A percentile compares a stretch with the other conserved stretches of the same genome.
Conservation (phyloP, 2,329 filamentous ascomycete species). For the Ophiocordyceps camponoti-floridani region DNA sequence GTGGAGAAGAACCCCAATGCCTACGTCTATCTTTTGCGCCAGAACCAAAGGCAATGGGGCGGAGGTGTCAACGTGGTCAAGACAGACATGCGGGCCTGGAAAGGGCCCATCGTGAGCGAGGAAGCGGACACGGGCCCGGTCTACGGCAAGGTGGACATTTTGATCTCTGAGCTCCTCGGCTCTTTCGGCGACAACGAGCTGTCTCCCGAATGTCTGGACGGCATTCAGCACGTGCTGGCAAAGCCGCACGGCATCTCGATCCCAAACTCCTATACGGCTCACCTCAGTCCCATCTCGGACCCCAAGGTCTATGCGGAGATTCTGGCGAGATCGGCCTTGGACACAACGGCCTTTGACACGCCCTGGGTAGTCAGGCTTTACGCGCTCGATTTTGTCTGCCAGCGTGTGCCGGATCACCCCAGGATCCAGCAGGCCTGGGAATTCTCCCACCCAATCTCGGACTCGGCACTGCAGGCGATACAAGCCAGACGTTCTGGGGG, state of each 20-base stretch:
- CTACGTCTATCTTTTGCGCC: constrained; percentile 76
- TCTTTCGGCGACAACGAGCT: constrained; percentile 97
- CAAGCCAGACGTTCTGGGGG: constrained; percentile 43
- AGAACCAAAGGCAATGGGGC: constrained; percentile 70
- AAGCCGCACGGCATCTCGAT: constrained; percentile 77
- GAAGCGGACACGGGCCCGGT: constrained; percentile 24
- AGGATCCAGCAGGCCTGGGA: constrained; percentile 66
- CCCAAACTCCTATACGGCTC: constrained; percentile 80
- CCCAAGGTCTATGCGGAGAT: constrained; percentile 78
- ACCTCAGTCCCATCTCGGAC: constrained; percentile 79
- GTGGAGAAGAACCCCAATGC: constrained; percentile 98
- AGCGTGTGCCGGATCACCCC: constrained; percentile 35
- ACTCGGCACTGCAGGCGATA: constrained; percentile 34
- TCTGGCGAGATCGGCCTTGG: constrained; percentile 37
- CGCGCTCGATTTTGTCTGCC: constrained; percentile 71
- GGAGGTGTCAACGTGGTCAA: constrained; percentile 73
- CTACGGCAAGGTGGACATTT: constrained; percentile 64
- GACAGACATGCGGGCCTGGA: constrained; percentile 95
- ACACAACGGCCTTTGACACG: constrained; percentile 64
- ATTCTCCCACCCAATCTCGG: constrained; percentile 58
- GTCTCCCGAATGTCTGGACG: constrained; percentile 89
- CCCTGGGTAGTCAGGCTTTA: constrained; percentile 92
- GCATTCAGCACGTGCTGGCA: constrained; percentile 77
- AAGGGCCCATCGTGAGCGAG: constrained; percentile 46
- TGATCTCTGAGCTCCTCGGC: constrained; percentile 84